These are phyloP conservation scores for Erodium moschatum DNA, from an alignment of 441 rosid genomes.

Conservation along the genomic window DNA sequence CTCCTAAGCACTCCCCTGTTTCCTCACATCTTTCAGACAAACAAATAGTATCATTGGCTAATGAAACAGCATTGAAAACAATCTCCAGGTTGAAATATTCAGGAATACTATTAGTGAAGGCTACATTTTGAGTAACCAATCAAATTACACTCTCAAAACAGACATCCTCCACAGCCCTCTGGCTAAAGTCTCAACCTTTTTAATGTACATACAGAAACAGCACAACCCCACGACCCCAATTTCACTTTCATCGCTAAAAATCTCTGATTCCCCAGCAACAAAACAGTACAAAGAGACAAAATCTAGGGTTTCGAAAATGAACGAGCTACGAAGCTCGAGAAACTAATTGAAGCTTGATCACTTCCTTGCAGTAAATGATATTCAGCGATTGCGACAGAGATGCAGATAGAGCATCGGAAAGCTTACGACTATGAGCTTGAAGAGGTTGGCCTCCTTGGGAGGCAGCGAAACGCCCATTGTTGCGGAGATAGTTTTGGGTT, in stretches of 20 bases:
- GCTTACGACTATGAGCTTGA: conserved; percentile 98
- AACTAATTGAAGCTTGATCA: conserved; percentile 9
- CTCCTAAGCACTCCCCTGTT: not conserved
- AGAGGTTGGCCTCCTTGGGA: conserved; percentile 98
- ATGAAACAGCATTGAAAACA: not conserved
- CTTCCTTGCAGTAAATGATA: not conserved
- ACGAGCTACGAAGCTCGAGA: not conserved
- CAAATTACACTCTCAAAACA: not conserved
- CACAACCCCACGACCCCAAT: conserved; percentile 10
- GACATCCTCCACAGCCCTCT: not conserved
- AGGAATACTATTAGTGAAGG: not conserved
- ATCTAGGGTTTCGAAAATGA: conserved; percentile 32
- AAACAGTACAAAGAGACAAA: conserved; percentile 6
- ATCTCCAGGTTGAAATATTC: not conserved
- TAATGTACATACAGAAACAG: not conserved
- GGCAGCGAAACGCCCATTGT: conserved; percentile 97
- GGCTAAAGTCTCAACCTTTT: not conserved
- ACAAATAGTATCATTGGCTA: not conserved
- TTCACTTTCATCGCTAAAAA: not conserved
- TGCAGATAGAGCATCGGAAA: conserved; percentile 22
- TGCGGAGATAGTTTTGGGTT: not conserved
- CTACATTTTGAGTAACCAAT: not conserved
- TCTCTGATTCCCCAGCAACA: not conserved
- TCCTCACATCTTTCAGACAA: not conserved
- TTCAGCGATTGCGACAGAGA: not conserved